phyloP scores from a whole-genome alignment of 108 stramenopile species.

The Parietichytrium sp. region DNA sequence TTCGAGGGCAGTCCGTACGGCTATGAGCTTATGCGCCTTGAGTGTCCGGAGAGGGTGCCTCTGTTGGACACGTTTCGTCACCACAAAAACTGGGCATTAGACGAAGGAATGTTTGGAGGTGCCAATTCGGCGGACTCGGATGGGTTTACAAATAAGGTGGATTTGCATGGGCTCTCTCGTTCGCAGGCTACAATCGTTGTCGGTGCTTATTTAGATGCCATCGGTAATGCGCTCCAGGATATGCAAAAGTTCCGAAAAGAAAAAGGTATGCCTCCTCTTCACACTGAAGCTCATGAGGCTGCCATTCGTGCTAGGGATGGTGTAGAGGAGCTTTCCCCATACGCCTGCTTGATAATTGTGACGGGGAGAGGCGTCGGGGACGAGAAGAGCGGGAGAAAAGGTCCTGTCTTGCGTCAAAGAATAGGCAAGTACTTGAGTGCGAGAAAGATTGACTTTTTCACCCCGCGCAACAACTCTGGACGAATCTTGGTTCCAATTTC shows the following conservation, averaged over 20 bases:
- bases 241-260: background rate
- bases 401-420: background rate
- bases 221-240: background rate
- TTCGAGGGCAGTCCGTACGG: constrained; percentile 8
- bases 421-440: background rate
- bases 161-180: background rate
- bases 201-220: background rate
- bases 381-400: background rate
- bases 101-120: constrained; percentile 1
- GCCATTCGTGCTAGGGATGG: background rate
- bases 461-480: background rate
- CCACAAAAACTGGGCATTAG: background rate
- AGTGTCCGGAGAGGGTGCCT: background rate
- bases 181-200: background rate
- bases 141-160: background rate
- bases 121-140: background rate
- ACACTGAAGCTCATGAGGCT: background rate
- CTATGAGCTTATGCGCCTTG: background rate
- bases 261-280: background rate
- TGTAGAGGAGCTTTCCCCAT: background rate
- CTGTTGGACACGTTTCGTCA: background rate
- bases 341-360: background rate
- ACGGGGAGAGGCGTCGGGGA: constrained; percentile 2
- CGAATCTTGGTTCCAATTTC: constrained; percentile 5
- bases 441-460: background rate